Evolutionary conservation across 345 rosid genomes (phyloP), one percentile per base, ranked within the genome.

Genomic region (Brassica cretica): DNA sequence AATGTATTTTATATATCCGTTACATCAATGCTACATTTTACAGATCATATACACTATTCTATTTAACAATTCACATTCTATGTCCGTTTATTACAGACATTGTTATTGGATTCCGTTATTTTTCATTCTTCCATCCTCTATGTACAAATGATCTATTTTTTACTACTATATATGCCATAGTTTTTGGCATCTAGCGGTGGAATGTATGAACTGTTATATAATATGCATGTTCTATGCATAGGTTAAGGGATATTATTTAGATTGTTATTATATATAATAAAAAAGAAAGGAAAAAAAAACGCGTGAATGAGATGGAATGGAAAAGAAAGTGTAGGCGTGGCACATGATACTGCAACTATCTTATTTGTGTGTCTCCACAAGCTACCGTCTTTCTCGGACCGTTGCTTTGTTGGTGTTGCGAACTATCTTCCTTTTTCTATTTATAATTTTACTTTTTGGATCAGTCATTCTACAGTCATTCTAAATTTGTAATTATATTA

Each of bases 41-140:
- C 78, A 72, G 82, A 60, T 73, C 77, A 78, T 72, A n/a, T 72
- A 72, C 39, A 72, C 58, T 64, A 67, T 78, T 33, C n/a, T 29
- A 51, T 65, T 65, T 51, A 66, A 73, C 62, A 62, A 66, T 72
- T 79, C 82, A 79, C 78, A 79, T 79, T 74, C 78, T n/a, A 14
- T 79, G 82, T 79, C 82, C 82, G 78, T 79, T 79, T 79, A 74
- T 74, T 12, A 79, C 82, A 79, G 64, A 79, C 82, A 79, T 79
- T 74, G 75, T 79, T 79, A 74, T 79, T 74, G 82, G 82, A 79
- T 79, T 79, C 82, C 78, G 82, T 79, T 74, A 79, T 79, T 74
- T 73, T 79, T 63, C 82, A 69, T 79, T 79, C 82, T 64, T 62
- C 68, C 78, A 68, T 79, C 75, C 66, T 79, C 71, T 55, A 27